Conservation (phyloP, 805 yeast species). For the Ogataea wickerhamii region DNA sequence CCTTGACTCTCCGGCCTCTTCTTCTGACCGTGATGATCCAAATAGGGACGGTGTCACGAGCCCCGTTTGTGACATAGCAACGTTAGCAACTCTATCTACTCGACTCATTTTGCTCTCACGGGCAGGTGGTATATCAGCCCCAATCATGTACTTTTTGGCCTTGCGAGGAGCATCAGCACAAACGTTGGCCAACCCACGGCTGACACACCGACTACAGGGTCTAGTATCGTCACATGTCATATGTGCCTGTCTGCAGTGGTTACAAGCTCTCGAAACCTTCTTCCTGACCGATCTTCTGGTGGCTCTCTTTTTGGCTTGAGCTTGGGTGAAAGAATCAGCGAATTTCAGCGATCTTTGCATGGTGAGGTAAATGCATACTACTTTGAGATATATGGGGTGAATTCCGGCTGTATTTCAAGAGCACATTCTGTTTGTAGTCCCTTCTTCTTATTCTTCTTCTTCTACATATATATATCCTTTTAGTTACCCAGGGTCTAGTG, state of each 20-base stretch:
- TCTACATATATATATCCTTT: too few species aligned
- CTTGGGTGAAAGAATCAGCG: conserved; percentile 2
- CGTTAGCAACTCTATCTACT: conserved; percentile 1
- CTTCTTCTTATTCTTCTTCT: too few species aligned
- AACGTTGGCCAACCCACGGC: conserved; percentile 59
- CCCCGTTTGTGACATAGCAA: neutral
- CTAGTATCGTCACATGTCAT: conserved; percentile 76
- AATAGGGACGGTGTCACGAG: neutral
- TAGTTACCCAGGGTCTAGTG: too few species aligned
- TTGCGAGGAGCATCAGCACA: conserved; percentile 92
- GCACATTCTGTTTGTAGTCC: too few species aligned
- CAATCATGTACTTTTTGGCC: conserved; percentile 73
- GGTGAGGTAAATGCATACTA: too few species aligned
- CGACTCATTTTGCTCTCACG: neutral
- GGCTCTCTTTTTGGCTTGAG: conserved; percentile 3
- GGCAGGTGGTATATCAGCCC: conserved; percentile 31
- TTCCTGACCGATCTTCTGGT: conserved; percentile 37
- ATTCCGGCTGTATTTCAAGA: too few species aligned
- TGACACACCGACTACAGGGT: conserved; percentile 70
- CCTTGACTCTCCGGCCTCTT: neutral
- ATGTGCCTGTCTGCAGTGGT: conserved; percentile 87
- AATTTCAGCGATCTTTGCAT: too few species aligned
- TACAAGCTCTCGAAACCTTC: conserved; percentile 85
- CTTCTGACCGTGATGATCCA: neutral
- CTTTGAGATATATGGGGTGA: too few species aligned